Percentiles rank a stretch among this genome's conserved stretches.
phyloP scores from a whole-genome alignment of 179 eudicot genomes.

The Heliamphora pulchella region DNA sequence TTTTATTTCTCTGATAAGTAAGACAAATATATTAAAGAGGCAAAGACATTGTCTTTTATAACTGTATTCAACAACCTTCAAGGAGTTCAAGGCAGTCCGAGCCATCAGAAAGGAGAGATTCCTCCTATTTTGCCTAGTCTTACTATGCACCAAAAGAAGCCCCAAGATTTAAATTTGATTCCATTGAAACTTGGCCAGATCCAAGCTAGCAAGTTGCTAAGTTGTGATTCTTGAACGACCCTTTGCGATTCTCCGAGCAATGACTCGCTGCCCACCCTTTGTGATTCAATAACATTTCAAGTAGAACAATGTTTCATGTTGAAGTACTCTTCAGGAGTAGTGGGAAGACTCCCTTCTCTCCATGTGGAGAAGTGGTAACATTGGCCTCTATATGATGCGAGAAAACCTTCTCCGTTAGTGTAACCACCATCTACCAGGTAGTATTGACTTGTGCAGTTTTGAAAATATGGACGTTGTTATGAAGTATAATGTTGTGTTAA shows the following conservation, averaged over 20 bases:
- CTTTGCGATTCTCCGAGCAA: constrained; percentile 82
- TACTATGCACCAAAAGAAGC: background rate
- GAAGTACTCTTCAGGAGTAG: no score
- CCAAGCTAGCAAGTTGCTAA: constrained; percentile 17
- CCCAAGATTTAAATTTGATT: background rate
- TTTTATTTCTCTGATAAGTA: no score
- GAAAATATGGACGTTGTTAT: no score
- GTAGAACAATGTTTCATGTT: no score
- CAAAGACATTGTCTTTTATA: background rate
- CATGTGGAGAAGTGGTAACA: no score
- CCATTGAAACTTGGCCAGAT: constrained; percentile 1
- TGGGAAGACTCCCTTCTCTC: no score
- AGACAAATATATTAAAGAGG: no score
- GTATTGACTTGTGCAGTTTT: no score
- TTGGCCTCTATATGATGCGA: no score
- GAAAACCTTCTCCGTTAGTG: no score
- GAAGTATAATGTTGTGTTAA: no score
- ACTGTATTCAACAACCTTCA: background rate
- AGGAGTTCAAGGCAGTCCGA: background rate
- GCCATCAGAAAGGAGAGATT: background rate
- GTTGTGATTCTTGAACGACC: constrained; percentile 84
- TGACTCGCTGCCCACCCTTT: constrained; percentile 84
- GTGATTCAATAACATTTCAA: constrained; percentile 19
- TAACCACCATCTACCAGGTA: no score
- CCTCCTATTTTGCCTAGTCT: background rate